Conservation (phyloP, 2,329 filamentous ascomycete species). For the Epichloe coenophiala region DNA sequence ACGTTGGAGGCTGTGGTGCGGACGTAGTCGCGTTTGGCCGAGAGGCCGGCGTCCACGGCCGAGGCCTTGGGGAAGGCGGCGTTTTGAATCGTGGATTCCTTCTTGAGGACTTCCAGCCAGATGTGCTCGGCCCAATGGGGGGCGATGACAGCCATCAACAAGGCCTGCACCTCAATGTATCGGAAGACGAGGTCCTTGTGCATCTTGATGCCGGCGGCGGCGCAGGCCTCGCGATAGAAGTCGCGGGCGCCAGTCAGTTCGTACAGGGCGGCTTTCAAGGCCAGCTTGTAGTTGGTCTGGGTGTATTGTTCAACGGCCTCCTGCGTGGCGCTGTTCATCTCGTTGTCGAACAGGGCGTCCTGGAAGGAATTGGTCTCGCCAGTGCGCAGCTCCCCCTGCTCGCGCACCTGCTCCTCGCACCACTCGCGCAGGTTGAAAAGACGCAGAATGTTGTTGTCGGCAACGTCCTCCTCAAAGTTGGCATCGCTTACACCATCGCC, state of each 20-base stretch:
- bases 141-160: slow-evolving; percentile 70
- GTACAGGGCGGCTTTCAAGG: slow-evolving; percentile 77
- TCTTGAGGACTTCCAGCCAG: slow-evolving; percentile 81
- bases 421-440: slow-evolving; percentile 74
- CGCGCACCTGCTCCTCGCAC: slow-evolving; percentile 73
- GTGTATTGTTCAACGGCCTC: slow-evolving; percentile 71
- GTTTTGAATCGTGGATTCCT: slow-evolving; percentile 62
- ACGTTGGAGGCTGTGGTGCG: slow-evolving; percentile 64
- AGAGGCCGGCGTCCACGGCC: slow-evolving; percentile 50
- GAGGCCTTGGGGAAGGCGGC: slow-evolving; percentile 47
- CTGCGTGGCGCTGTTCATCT: slow-evolving; percentile 71
- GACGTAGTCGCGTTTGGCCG: slow-evolving; percentile 73
- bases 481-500: slow-evolving; percentile 91
- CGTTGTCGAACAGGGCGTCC: slow-evolving; percentile 84
- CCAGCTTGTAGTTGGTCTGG: slow-evolving; percentile 62
- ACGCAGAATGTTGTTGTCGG: slow-evolving; percentile 80
- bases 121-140: slow-evolving; percentile 93
- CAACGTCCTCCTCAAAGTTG: slow-evolving; percentile 93
- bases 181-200: slow-evolving; percentile 65
- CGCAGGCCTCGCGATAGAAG: slow-evolving; percentile 75
- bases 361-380: slow-evolving; percentile 66
- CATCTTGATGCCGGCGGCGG: slow-evolving; percentile 68
- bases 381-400: slow-evolving; percentile 56
- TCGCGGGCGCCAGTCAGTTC: slow-evolving; percentile 82
- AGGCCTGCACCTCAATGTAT: slow-evolving; percentile 77